phyloP scores from a whole-genome alignment of 2,329 filamentous ascomycete species.

The Penicillium sp. region DNA sequence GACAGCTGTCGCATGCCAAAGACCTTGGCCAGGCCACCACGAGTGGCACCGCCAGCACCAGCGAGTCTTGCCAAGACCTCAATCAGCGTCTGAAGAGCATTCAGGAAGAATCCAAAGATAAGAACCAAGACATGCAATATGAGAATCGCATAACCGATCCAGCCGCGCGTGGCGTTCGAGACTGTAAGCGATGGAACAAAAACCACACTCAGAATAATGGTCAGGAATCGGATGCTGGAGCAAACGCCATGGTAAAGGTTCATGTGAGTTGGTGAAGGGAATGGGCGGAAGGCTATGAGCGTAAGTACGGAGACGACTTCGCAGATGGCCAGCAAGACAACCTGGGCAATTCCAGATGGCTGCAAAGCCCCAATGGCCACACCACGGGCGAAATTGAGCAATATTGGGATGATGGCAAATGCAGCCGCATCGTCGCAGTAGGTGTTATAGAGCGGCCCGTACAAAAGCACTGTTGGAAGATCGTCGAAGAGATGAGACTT shows the following conservation, averaged over 20 bases:
- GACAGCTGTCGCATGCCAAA: conserved; percentile 89
- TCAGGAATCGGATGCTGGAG: conserved; percentile 68
- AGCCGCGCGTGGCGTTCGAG: conserved; percentile 74
- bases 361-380: conserved; percentile 91
- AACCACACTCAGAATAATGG: conserved; percentile 69
- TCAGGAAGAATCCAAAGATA: conserved; percentile 88
- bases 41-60: conserved; percentile 71
- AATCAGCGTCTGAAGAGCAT: conserved; percentile 81
- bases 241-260: conserved; percentile 91
- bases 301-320: conserved; percentile 88
- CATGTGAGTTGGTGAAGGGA: conserved; percentile 90
- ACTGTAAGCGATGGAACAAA: conserved; percentile 82
- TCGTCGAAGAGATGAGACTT: conserved; percentile 90
- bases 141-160: conserved; percentile 91
- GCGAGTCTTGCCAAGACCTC: conserved; percentile 79
- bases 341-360: conserved; percentile 84
- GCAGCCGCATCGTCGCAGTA: conserved; percentile 90
- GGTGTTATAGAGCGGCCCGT: conserved; percentile 94
- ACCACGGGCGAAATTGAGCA: conserved; percentile 79
- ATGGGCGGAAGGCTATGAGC: conserved; percentile 83
- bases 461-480: conserved; percentile 78
- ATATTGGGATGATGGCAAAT: conserved; percentile 80
- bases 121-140: conserved; percentile 79
- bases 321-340: conserved; percentile 87
- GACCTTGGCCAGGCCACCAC: conserved; percentile 78